These are phyloP conservation scores for Bertia moriformis DNA, from an alignment of 2,329 filamentous ascomycete genomes.

Conservation along the genomic window DNA sequence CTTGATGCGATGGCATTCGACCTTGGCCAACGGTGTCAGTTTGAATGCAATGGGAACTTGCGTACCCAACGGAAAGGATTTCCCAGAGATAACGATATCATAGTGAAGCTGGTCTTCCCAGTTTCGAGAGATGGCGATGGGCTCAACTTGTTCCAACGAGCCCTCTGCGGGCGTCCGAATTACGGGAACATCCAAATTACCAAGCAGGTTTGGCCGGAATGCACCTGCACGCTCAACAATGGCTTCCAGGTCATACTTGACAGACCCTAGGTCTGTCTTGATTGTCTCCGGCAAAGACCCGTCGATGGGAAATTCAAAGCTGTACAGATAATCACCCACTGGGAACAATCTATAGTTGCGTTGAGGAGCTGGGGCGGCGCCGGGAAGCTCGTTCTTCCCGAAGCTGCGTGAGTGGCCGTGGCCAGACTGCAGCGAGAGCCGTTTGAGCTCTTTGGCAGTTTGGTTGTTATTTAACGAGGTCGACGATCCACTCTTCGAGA, in stretches of 20 bases:
- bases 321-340: slow-evolving; percentile 1
- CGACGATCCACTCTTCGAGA: background rate
- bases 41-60: slow-evolving; percentile 66
- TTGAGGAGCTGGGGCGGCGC: background rate
- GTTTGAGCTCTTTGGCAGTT: background rate
- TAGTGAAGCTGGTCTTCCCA: slow-evolving; percentile 69
- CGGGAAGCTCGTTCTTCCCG: background rate
- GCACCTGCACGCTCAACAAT: slow-evolving; percentile 55
- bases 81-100: slow-evolving; percentile 65
- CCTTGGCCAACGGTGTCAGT: slow-evolving; percentile 58
- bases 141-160: slow-evolving; percentile 58
- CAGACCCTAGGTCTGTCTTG: slow-evolving; percentile 53
- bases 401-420: background rate
- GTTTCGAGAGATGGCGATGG: slow-evolving; percentile 60
- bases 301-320: slow-evolving; percentile 1
- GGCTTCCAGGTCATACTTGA: slow-evolving; percentile 58
- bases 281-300: slow-evolving; percentile 37
- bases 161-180: slow-evolving; percentile 57
- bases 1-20: slow-evolving; percentile 61
- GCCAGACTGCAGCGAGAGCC: background rate
- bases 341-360: slow-evolving; percentile 1
- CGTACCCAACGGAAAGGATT: slow-evolving; percentile 59
- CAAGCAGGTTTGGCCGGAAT: slow-evolving; percentile 55
- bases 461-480: background rate
- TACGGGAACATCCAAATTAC: slow-evolving; percentile 50